Base-by-base conservation (phyloP, 805 yeast genomes). In the Hanseniaspora thailandica region DNA sequence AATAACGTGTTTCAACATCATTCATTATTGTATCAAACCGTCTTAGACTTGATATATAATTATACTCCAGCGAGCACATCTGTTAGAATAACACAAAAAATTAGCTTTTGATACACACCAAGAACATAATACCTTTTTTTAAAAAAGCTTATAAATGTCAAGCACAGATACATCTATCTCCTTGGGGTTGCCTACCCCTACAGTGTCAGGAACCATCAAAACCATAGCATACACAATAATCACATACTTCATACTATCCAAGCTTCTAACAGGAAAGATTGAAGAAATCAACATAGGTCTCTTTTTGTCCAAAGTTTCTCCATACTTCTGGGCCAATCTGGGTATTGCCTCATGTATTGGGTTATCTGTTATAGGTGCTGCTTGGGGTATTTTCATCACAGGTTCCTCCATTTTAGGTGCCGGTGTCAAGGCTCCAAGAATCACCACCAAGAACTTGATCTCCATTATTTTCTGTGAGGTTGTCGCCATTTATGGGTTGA, bases 391-490 rank as follows among this genome's bases (percentile, higher is more conserved):
- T 60, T 93, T 90, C 67, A 78, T 93, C 57, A 90, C 97, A 2
- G 98, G 98, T 39, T 76, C 96, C 0, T 81, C 96, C 28, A 86
- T 93, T 61, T 71, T 93, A 57, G 98, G 98, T 61, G 98, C 98
- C 2, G 98, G 98, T 73, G 97, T 93, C 56, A 86, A 86, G 68
- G 93, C 96, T 13, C 98, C 98, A 50, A 76, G 97, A 66, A 94
- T 93, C 66, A 89, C 97, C 43, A 93, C 98, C 53, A 93, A 93
- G 75, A 93, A 93, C 68, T 78, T 93, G 66, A 94, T 93, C 59
- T 85, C 95, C 40, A 93, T 93, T 68, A 94, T 93, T 71, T 93
- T 93, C 75, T 93, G 98, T 76, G 98, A 93, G 72, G 98, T 93
- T 61, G 98, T 93, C 54, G 98, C 98, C 59, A 93, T 93, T 66